Base-by-base conservation (phyloP, 768 basidiomycete species). In the Tylopilus rubrobrunneus region DNA sequence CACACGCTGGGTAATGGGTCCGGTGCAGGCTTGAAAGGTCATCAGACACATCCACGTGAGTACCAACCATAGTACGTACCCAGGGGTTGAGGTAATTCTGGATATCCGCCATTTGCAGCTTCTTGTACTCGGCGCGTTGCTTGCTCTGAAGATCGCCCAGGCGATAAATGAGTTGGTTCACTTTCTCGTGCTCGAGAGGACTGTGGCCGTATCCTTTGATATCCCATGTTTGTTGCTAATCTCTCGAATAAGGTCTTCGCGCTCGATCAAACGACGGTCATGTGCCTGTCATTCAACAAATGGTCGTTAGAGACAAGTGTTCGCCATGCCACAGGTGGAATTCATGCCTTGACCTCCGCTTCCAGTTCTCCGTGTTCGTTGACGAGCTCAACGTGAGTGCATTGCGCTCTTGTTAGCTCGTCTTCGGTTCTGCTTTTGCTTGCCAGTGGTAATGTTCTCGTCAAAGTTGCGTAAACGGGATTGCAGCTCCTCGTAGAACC, bases 161-260 rank as follows among this genome's bases (percentile, higher is more conserved):
- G 47, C 79, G 80, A 9, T 82, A 72, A 25, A 84, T 75, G 66
- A 97, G 94, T 44, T 92, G 86, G 28, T 78, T 67, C n/a, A 93
- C 77, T 65, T 92, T 81, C 39, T 83, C 80, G 39, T 83, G 78
- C 47, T 86, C 86, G 36, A 94, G 75, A 2, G 86, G 85, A 0
- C 83, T 77, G 46, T 83, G 77, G 49, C 81, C 82, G 65, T 82
- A 93, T 0, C 90, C 92, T 47, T 83, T 82, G 60, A 98, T 85
- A 9, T 79, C 76, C 60, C 87, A n/a, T n/a, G n/a, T n/a, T n/a
- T n/a, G n/a, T n/a, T n/a, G n/a, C n/a, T n/a, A n/a, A n/a, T n/a
- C n/a, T n/a, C n/a, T n/a, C n/a, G n/a, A n/a, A n/a, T n/a, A n/a
- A n/a, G n/a, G n/a, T n/a, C n/a, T n/a, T n/a, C n/a, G n/a, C n/a